Evolutionary conservation across 2,329 filamentous ascomycete genomes (phyloP), one percentile per base, ranked within the genome.

Genomic region (Fusarium domesticum): DNA sequence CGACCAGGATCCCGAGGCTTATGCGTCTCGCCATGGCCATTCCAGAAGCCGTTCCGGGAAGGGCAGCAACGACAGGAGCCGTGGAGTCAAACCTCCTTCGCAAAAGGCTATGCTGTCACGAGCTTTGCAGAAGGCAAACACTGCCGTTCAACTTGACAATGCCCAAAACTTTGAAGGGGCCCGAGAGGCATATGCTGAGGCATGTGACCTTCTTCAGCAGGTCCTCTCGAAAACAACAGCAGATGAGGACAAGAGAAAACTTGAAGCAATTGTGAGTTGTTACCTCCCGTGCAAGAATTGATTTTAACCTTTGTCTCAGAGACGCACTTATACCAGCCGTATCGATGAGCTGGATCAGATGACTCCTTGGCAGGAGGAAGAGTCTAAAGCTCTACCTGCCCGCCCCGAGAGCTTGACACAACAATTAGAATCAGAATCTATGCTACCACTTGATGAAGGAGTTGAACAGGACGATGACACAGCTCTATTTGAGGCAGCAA

Each of bases 41-140:
- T 61, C 64, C 2, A 58, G 62, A 33, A 63, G 54, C 32, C 61
- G 64, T 18, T 65, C 57, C 37, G 62, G 61, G 6, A 69, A 61
- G 28, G 57, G 63, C 11, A 69, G 65, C 42, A 50, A 47, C 25
- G 66, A 70, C 25, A 68, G 57, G 42, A 43, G 43, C 34, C 60
- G 62, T 8, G 45, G 49, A 14, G 32, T 47, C n/a, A 75, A 75
- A 50, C 70, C 70, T n/a, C 80, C 81, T 12, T 89, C 87, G 1
- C 87, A 97, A 65, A 97, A 96, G 72, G 87, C 85, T 10, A 97
- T 97, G 91, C 77, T 98, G 28, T 96, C 92, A n/a, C 88, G 87
- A 58, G 93, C 93, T 1, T 73, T 98, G 42, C 87, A 95, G 64
- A 96, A 96, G 70, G 93, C 93, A 38, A 96, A 98, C 62, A 92